A percentile compares a stretch with the other conserved stretches of the same genome.
Conservation (phyloP, 208 protist species). For the Crithidia thermophila region DNA sequence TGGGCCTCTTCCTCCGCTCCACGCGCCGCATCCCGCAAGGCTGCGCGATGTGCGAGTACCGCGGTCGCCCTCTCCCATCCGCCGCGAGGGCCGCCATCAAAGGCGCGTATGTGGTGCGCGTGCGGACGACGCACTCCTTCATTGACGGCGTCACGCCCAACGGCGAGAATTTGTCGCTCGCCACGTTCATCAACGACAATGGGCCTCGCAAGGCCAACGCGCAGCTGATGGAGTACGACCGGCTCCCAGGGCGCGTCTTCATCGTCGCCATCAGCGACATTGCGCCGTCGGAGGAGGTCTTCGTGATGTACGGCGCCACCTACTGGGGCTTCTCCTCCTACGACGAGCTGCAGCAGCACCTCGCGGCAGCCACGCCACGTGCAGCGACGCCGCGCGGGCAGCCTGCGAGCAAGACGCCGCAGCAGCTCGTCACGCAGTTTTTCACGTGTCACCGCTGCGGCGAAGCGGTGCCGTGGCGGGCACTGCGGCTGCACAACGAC, state of each 20-base stretch:
- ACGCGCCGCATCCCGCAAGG: constrained; percentile 68
- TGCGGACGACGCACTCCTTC: constrained; percentile 58
- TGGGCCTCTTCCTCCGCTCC: constrained; percentile 82
- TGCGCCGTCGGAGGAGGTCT: constrained; percentile 74
- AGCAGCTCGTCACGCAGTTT: constrained; percentile 23
- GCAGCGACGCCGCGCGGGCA: not conserved
- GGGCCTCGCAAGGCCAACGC: constrained; percentile 71
- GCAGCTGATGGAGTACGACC: constrained; percentile 84
- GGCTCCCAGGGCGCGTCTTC: constrained; percentile 78
- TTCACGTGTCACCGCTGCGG: constrained; percentile 66
- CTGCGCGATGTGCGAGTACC: constrained; percentile 84
- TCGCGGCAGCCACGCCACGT: not conserved
- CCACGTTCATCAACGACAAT: constrained; percentile 91
- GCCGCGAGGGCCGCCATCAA: constrained; percentile 32
- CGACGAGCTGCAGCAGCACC: constrained; percentile 42
- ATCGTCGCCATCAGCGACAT: constrained; percentile 79
- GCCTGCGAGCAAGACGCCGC: not conserved
- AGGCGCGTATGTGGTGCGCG: constrained; percentile 75
- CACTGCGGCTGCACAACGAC: constrained; percentile 49
- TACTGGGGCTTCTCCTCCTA: constrained; percentile 90
- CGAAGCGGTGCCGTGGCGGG: constrained; percentile 45
- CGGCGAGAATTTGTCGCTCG: constrained; percentile 76
- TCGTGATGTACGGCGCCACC: constrained; percentile 80
- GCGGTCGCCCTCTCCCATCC: constrained; percentile 42
- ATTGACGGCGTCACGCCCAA: constrained; percentile 70